Conservation (phyloP, 192 early-diverging fungal genomes). For the Backusella liffmaniae region DNA sequence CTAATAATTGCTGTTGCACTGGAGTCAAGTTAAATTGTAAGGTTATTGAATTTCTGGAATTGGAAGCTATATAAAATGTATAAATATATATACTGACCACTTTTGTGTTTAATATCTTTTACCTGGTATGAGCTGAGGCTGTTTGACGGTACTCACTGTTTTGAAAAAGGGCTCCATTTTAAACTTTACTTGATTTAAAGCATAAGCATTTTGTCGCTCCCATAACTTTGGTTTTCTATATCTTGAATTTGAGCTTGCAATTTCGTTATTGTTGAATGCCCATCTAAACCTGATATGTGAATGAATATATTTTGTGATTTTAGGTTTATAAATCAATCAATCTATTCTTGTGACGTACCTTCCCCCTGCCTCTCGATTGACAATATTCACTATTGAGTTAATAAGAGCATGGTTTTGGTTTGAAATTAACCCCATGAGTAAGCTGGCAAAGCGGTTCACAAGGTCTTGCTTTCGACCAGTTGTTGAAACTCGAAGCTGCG, state of each 20-base stretch:
- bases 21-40: not conserved
- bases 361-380: not conserved
- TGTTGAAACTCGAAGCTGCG: not conserved
- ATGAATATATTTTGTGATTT: not conserved
- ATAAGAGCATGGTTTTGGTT: not conserved
- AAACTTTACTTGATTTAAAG: constrained; percentile 61
- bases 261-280: not conserved
- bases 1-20: not conserved
- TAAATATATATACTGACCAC: not conserved
- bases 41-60: not conserved
- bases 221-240: not conserved
- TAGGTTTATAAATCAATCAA: not conserved
- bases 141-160: not conserved
- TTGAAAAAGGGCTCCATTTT: constrained; percentile 22
- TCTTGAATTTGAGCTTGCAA: not conserved
- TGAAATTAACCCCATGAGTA: not conserved
- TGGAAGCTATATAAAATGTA: not conserved
- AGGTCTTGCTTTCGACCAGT: not conserved
- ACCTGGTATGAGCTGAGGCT: not conserved
- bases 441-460: not conserved
- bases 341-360: not conserved
- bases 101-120: not conserved
- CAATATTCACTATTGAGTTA: not conserved
- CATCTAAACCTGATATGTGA: not conserved
- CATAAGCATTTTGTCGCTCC: constrained; percentile 42